These are phyloP conservation scores for Penstemon newberryi DNA, from an alignment of 257 asterid species.

Conservation along the genomic window DNA sequence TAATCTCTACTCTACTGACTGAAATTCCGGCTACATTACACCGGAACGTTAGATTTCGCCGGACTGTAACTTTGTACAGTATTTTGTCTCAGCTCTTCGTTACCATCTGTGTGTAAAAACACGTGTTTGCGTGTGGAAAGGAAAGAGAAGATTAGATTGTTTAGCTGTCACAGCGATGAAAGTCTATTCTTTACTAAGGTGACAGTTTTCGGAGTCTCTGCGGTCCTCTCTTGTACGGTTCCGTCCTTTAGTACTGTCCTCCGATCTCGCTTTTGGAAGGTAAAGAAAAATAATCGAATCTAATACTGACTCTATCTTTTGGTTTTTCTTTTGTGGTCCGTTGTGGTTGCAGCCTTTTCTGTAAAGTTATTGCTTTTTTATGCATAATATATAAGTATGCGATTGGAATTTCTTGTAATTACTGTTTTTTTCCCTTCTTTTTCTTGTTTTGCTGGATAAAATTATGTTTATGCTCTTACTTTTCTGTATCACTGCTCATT, in stretches of 20 bases:
- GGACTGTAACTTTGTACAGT: too few relatives aligned
- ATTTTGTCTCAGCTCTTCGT: constrained; percentile 8
- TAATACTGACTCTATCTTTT: constrained; percentile 23
- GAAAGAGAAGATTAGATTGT: too few relatives aligned
- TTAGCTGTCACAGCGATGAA: neutral
- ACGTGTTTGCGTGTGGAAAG: too few relatives aligned
- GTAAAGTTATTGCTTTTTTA: constrained; percentile 30
- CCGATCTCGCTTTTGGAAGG: constrained; percentile 66
- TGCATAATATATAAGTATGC: neutral
- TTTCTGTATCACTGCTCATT: constrained; percentile 1
- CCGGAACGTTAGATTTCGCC: constrained; percentile 26
- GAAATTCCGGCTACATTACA: constrained; percentile 37
- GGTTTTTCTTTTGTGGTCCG: constrained; percentile 31
- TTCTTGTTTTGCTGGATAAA: constrained; percentile 12
- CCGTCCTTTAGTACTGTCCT: neutral
- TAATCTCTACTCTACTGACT: constrained; percentile 23
- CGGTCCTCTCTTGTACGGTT: constrained; percentile 31
- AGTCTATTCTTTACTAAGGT: neutral
- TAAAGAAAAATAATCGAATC: constrained; percentile 34
- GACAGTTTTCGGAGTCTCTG: constrained; percentile 25
- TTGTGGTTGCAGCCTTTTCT: constrained; percentile 39
- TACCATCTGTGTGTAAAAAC: neutral
- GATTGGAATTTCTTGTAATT: constrained; percentile 25
- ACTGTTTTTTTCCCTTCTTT: constrained; percentile 19
- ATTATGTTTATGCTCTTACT: too few relatives aligned